Evolutionary conservation across 192 early-diverging fungal genomes (phyloP), one percentile per base, ranked within the genome.

Genomic region (Backusella sp.): DNA sequence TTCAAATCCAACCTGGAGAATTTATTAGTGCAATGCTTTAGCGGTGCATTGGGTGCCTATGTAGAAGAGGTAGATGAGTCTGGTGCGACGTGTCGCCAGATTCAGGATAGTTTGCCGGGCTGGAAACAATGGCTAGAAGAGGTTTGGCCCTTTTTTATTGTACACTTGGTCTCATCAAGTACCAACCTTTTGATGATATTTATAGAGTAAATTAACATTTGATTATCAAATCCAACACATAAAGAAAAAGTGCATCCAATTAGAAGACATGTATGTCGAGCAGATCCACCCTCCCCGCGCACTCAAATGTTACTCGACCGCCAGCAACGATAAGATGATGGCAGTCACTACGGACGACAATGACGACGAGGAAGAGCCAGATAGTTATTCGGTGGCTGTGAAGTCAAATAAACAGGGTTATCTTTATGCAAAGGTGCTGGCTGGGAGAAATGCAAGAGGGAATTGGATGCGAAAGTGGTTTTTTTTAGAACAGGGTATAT

Each of bases 321-420:
- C 35, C 34, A 76, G 26, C 11, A 76, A 76, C 68, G 66, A 76
- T 32, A 66, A 76, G 11, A 68, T 69, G 74, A 35, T 46, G 66
- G 66, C 74, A 14, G 37, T 69, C 15, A 42, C 53, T 12, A 66
- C 32, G 35, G 34, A 68, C 15, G 66, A 68, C 19, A 17, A 66
- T 23, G 15, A 66, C 2, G 62, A 66, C 9, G 62, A 66, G 11
- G 34, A 68, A 8, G 35, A 32, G n/a, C 32, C 28, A 49, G 62
- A 72, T 28, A 42, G 41, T 11, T 35, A 62, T 28, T 26, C 56
- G 21, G 56, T 77, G 56, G 19, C 72, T 28, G 39, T 23, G 3
- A 62, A n/a, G 12, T 72, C 76, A 4, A 73, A 87, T n/a, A 91
- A 90, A 21, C 90, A 92, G 84, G 91, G 91, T 11, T 91, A 92